Evolutionary conservation across 495 filamentous ascomycete genomes (phyloP).

Genomic region (Oleoguttula mirabilis): DNA sequence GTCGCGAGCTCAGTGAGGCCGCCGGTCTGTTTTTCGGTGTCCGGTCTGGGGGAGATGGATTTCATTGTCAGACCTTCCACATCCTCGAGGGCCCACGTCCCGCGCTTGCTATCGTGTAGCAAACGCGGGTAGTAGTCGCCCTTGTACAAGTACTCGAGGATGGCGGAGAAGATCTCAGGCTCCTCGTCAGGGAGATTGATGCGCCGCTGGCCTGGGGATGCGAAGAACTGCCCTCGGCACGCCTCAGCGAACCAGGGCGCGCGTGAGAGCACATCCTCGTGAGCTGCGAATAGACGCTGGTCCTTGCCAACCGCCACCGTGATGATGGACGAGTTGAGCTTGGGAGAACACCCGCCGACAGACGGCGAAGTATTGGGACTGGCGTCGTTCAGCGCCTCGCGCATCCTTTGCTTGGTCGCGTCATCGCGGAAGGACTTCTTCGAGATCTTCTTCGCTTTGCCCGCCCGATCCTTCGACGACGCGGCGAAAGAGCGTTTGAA

Average conservation of each 20-base stretch:
- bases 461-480: slow-evolving; percentile 55
- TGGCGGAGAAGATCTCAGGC: slow-evolving; percentile 52
- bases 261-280: slow-evolving; percentile 51
- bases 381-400: slow-evolving; percentile 45
- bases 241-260: slow-evolving; percentile 48
- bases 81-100: slow-evolving; percentile 32
- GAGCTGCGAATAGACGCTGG: slow-evolving; percentile 63
- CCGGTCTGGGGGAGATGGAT: slow-evolving; percentile 13
- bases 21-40: slow-evolving; percentile 10
- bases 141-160: slow-evolving; percentile 62
- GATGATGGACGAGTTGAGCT: slow-evolving; percentile 63
- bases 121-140: slow-evolving; percentile 51
- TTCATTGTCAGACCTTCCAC: slow-evolving; percentile 8
- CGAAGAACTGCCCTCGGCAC: slow-evolving; percentile 45
- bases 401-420: slow-evolving; percentile 63
- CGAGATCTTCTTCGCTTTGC: slow-evolving; percentile 60
- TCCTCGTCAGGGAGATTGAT: slow-evolving; percentile 52
- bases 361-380: slow-evolving; percentile 23
- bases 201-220: slow-evolving; percentile 39
- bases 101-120: slow-evolving; percentile 32
- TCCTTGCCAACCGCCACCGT: slow-evolving; percentile 71
- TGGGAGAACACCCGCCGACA: slow-evolving; percentile 36
- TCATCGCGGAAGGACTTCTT: slow-evolving; percentile 64
- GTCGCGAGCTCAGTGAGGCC: slow-evolving; percentile 36
- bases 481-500: slow-evolving; percentile 65